Base-by-base conservation (phyloP, 805 yeast species). In the Cyberlindnera euphorbiae region DNA sequence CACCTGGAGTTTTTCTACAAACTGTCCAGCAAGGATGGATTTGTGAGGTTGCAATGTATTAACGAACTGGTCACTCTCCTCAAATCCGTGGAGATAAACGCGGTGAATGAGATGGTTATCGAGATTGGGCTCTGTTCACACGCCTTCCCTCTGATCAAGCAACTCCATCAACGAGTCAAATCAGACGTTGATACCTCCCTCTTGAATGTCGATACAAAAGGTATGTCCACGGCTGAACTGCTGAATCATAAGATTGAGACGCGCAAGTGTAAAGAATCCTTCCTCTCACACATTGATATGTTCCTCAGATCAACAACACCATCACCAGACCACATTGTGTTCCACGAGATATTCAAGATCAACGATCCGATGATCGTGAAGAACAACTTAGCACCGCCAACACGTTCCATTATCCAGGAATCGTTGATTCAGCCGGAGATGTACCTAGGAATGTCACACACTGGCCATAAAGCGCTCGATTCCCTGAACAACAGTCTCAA, bases 371-470 rank as follows among this genome's bases (percentile, higher is more conserved):
- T 55, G 0, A 45, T 69, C 8, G 52, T 65, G 9, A 46, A 51
- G 13, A 49, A 49, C 18, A 66, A 61, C 13, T 63, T 75, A 47
- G 59, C 60, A 14, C 80, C 81, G 2, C 50, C 62, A 21, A 56
- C 63, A 11, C 60, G 79, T 11, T 60, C 67, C 2, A 53, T 61
- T 0, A 38, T 66, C 2, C 68, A 67, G 29, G 58, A 61, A 6
- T 62, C 73, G 0, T 47, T 75, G 27, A 53, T 66, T 8, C 64
- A 70, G 29, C 71, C 74, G 3, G 60, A 56, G 26, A 46, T 37
- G 12, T 56, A 55, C 31, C 39, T 60, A 35, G 53, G 40, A 2
- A 34, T 42, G 3, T 44, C 42, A 2, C 7, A 21, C 5, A 46
- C 52, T 11, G 48, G 48, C 7, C 28, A 40, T 38, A 32, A 29